Base-by-base conservation (phyloP, 2,329 filamentous ascomycete species). In the Aureobasidium sp. region DNA sequence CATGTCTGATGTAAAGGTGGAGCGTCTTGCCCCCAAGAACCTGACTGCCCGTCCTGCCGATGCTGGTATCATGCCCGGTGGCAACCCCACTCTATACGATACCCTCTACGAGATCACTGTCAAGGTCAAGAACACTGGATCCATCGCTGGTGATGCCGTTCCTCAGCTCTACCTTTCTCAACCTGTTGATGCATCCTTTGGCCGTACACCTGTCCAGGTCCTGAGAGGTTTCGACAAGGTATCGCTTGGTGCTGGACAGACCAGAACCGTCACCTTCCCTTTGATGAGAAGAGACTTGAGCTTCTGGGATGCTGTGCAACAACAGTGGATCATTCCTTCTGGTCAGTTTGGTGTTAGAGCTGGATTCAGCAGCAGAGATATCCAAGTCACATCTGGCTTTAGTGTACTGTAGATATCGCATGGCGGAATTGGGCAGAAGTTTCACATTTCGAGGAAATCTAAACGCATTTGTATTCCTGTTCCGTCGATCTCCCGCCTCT, bases 51-150 rank as follows among this genome's bases (percentile, higher is more conserved):
- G 25, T 42, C 61, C 60, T 3, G 15, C 59, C 29, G 7, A 4
- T 75, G 79, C 75, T 69, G 37, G 49, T 10, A 65, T 63, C 42
- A 63, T 53, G 3, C 71, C 79, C 72, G 81, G 82, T 54, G 84
- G 84, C 32, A 86, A 86, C 69, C 79, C 82, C 2, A 74, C 75
- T 60, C 80, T 91, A 1, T 91, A 83, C 76, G 87, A 90, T 61
- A 76, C 84, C 1, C 67, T 90, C 49, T 90, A 86, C 77, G 83
- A 78, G 13, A 82, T 89, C 21, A 81, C 81, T 1, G 85, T 84
- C 0, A 84, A 81, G 15, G 80, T 93, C 64, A 85, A 79, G 65
- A 92, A 92, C 78, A 88, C 81, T 3, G 89, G 89, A 34, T 68
- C 73, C 0, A 65, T 83, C 0, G 77, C 74, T 3, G 86, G 87